Evolutionary conservation across 768 basidiomycete species (phyloP).

Genomic region (Lactarius indigo): DNA sequence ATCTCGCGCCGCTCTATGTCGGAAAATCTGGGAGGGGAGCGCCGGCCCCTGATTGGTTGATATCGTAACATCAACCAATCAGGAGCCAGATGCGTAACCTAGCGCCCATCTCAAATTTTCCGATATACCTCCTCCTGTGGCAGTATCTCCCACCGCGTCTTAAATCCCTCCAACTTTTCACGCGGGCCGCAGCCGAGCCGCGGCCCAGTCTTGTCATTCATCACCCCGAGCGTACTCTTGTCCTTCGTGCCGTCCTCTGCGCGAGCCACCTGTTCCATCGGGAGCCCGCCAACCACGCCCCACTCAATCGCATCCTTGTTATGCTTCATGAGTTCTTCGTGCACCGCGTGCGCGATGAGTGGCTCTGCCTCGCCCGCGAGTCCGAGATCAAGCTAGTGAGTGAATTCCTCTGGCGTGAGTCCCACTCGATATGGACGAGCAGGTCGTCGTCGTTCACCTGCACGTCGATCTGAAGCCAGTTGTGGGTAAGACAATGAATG

Average conservation of each 20-base stretch:
- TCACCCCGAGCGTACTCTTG: conserved; percentile 48
- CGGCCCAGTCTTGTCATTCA: conserved; percentile 81
- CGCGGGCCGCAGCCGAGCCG: conserved; percentile 73
- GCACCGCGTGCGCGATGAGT: conserved; percentile 87
- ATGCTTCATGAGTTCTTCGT: conserved; percentile 93
- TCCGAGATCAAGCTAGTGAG: conserved; percentile 74
- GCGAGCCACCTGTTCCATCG: conserved; percentile 35
- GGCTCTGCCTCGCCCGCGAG: conserved; percentile 89
- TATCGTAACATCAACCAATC: too few relatives aligned
- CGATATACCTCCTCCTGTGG: conserved; percentile 91
- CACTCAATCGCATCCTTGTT: conserved; percentile 94
- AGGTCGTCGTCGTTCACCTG: conserved; percentile 89
- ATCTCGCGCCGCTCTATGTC: conserved; percentile 82
- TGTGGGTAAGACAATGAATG: conserved; percentile 10
- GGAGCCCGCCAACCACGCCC: conserved; percentile 72
- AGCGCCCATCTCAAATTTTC: too few relatives aligned
- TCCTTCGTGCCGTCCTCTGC: conserved; percentile 40
- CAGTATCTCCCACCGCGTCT: conserved; percentile 82
- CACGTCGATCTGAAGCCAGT: conserved; percentile 83
- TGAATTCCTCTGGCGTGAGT: conserved; percentile 84
- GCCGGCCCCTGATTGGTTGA: too few relatives aligned
- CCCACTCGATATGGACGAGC: too few relatives aligned
- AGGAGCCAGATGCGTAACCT: too few relatives aligned
- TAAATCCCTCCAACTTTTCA: conserved; percentile 92
- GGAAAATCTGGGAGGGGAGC: too few relatives aligned